Evolutionary conservation across 164 flowering plant species (phyloP).

Genomic region (Vitis rupestris): DNA sequence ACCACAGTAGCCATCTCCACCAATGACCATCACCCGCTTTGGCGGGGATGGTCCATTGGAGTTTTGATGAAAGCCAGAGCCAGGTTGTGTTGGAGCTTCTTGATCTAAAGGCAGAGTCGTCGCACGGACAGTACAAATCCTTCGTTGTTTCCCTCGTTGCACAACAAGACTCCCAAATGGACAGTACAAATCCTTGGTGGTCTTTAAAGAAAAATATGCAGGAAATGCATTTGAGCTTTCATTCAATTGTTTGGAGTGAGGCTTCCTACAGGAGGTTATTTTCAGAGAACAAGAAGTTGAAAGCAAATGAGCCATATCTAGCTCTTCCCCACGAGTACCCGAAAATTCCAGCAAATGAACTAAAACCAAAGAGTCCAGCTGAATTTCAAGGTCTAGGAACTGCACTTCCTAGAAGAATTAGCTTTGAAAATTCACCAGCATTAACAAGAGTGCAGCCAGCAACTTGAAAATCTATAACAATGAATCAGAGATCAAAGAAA

Average conservation of each 20-base stretch:
- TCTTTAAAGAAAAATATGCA: slow-evolving; percentile 27
- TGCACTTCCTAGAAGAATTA: neutral
- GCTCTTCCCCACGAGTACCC: neutral
- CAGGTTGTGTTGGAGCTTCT: slow-evolving; percentile 40
- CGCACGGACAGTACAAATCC: slow-evolving; percentile 32
- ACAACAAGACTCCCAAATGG: slow-evolving; percentile 24
- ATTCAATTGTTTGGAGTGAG: slow-evolving; percentile 20
- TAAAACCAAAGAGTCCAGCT: neutral
- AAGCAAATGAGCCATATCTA: slow-evolving; percentile 59
- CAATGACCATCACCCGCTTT: slow-evolving; percentile 86
- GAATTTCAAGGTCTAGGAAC: neutral
- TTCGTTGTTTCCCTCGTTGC: slow-evolving; percentile 22
- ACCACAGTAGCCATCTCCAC: slow-evolving; percentile 99
- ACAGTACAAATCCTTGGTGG: slow-evolving; percentile 16
- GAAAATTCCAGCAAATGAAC: slow-evolving; percentile 12
- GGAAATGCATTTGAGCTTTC: slow-evolving; percentile 19
- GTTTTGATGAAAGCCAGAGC: slow-evolving; percentile 27
- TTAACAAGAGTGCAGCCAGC: no score
- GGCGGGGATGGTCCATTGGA: slow-evolving; percentile 36
- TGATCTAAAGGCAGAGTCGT: slow-evolving; percentile 45
- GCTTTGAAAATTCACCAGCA: neutral
- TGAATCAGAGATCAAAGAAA: no score
- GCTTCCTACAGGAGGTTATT: slow-evolving; percentile 26
- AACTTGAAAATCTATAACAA: no score
- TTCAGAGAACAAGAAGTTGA: slow-evolving; percentile 49